Percentiles rank a stretch among this genome's conserved stretches.
Conservation (phyloP, 2,329 filamentous ascomycete genomes). For the Phaeosphaeria sp. region DNA sequence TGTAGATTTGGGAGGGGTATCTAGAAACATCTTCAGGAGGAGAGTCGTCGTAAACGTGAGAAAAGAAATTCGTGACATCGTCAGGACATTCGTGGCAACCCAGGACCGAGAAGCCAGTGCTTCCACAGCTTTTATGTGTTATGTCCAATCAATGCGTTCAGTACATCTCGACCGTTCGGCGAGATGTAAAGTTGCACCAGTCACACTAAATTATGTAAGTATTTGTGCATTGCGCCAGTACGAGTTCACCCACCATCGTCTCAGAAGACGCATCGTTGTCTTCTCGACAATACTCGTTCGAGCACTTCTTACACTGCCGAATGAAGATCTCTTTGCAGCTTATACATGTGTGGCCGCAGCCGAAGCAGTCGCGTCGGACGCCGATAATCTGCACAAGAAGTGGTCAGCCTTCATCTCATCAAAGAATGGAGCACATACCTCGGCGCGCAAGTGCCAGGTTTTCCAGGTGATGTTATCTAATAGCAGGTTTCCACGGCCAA, state of each 20-base stretch:
- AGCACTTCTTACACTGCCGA: constrained; percentile 73
- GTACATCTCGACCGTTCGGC: constrained; percentile 46
- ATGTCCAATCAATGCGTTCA: constrained; percentile 12
- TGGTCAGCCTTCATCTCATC: constrained; percentile 39
- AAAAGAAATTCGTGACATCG: not conserved
- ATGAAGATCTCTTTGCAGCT: constrained; percentile 77
- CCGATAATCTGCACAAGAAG: constrained; percentile 50
- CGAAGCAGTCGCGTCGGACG: constrained; percentile 78
- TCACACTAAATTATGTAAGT: constrained; percentile 41
- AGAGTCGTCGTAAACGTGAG: constrained; percentile 12
- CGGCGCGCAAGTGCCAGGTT: constrained; percentile 43
- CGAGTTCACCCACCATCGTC: constrained; percentile 53
- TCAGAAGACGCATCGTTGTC: constrained; percentile 83
- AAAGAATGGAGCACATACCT: constrained; percentile 45
- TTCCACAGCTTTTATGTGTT: not conserved
- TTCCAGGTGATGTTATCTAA: constrained; percentile 41
- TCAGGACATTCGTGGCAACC: not conserved
- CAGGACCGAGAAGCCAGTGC: not conserved
- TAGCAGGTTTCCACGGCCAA: constrained; percentile 44
- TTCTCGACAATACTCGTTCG: constrained; percentile 80
- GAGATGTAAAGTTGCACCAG: constrained; percentile 48
- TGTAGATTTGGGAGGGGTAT: constrained; percentile 25
- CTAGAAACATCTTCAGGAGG: constrained; percentile 8
- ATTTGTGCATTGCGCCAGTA: not conserved
- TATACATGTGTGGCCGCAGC: constrained; percentile 84